A percentile compares a stretch with the other conserved stretches of the same genome.
These are phyloP conservation scores for Colletotrichum kahawae DNA, from an alignment of 2,329 filamentous ascomycete species.

Conservation along the genomic window DNA sequence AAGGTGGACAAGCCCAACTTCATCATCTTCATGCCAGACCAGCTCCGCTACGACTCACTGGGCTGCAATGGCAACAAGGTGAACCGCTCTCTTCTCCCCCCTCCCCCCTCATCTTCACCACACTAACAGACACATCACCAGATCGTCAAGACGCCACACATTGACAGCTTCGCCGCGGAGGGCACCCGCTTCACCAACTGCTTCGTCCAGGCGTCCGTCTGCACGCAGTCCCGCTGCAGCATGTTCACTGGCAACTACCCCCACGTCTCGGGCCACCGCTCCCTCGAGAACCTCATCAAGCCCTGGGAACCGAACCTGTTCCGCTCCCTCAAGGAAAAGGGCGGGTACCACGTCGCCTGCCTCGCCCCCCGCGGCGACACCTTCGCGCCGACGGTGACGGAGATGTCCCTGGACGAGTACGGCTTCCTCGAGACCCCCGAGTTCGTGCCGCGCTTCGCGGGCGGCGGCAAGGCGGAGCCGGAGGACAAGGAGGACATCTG, in stretches of 20 bases:
- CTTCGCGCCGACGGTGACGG: slow-evolving; percentile 47
- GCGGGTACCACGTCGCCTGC: slow-evolving; percentile 51
- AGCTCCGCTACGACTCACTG: slow-evolving; percentile 49
- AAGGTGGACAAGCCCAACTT: slow-evolving; percentile 35
- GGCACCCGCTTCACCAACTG: slow-evolving; percentile 49
- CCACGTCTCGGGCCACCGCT: slow-evolving; percentile 50
- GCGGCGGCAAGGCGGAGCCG: not conserved
- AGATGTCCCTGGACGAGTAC: slow-evolving; percentile 49
- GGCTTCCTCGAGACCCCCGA: slow-evolving; percentile 46
- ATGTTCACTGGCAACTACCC: slow-evolving; percentile 53
- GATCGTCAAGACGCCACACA: slow-evolving; percentile 42
- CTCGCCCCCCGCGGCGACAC: slow-evolving; percentile 46
- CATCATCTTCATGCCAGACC: slow-evolving; percentile 53
- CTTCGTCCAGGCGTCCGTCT: slow-evolving; percentile 50
- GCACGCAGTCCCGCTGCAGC: slow-evolving; percentile 49
- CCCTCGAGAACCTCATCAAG: slow-evolving; percentile 51
- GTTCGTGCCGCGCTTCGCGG: slow-evolving; percentile 35
- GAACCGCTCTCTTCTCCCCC: not conserved
- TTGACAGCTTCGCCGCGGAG: slow-evolving; percentile 42
- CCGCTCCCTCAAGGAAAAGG: slow-evolving; percentile 42
- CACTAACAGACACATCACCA: not conserved
- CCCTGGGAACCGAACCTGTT: slow-evolving; percentile 54
- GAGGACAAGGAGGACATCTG: slow-evolving; percentile 36
- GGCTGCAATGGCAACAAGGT: slow-evolving; percentile 34
- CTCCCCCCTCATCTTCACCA: not conserved